A percentile compares a stretch with the other conserved stretches of the same genome.
Evolutionary conservation across 371 early-diverging fungal species (phyloP).

Genomic region (Entomophthora muscae): DNA sequence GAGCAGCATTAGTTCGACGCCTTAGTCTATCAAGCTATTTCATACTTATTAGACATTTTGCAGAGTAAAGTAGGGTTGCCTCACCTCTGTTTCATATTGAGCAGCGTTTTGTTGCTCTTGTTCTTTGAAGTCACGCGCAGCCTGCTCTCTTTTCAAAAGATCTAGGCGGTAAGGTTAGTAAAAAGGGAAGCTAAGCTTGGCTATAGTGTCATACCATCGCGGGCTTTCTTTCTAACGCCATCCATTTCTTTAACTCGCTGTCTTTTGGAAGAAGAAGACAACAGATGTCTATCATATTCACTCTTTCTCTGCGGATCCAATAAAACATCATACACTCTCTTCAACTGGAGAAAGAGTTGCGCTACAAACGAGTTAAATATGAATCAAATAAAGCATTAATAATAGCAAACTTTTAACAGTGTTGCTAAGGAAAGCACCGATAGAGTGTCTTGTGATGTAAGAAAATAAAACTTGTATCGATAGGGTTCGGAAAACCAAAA

Average conservation of each 20-base stretch:
- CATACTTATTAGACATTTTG: too few relatives aligned
- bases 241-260: background rate
- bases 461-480: too few relatives aligned
- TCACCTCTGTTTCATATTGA: conserved; percentile 1
- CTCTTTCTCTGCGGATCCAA: background rate
- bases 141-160: background rate
- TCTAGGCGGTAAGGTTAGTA: too few relatives aligned
- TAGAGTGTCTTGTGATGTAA: too few relatives aligned
- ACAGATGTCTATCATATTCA: background rate
- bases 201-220: background rate
- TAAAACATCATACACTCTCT: background rate
- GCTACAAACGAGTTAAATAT: too few relatives aligned
- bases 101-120: background rate
- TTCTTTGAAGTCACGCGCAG: background rate
- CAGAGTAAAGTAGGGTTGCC: too few relatives aligned
- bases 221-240: background rate
- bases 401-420: too few relatives aligned
- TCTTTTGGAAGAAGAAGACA: background rate
- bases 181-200: too few relatives aligned
- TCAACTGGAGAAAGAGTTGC: background rate
- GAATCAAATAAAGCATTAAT: too few relatives aligned
- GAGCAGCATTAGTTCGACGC: background rate
- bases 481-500: too few relatives aligned
- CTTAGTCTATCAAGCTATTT: conserved; percentile 2
- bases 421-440: too few relatives aligned